Evolutionary conservation across 2,329 filamentous ascomycete genomes (phyloP), one percentile per base, ranked within the genome.

Genomic region (Aspergillus quadrilineatus): DNA sequence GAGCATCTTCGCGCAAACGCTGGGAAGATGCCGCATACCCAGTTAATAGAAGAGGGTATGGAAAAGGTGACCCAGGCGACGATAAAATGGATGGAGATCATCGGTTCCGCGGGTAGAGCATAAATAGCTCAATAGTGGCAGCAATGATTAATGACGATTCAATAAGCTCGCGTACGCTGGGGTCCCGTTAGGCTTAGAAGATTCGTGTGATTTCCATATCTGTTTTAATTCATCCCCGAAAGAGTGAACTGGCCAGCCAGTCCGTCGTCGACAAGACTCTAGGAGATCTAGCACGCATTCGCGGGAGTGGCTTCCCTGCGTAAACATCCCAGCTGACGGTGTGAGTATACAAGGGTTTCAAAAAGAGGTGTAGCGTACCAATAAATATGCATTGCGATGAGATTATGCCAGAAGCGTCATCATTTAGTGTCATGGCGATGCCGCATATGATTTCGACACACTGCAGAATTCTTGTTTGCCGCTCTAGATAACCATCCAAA

Each of bases 21-120:
- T 2, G 80, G 78, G 1, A 79, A 77, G 57, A 76, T 79, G 43
- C 80, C 80, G 0, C 68, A 84, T 62, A 85, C 82, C n/a, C 73
- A 76, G 3, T 58, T 84, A 54, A 76, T 84, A 61, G 82, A 85
- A 68, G 75, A 81, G 65, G 79, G 63, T 3, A 64, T 65, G 10
- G 53, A 65, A 39, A 61, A 66, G 34, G 67, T 69, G 41, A 57
- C 61, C 32, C 58, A 63, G 47, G 56, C 64, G 44, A 67, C 60
- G 2, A 43, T 55, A 4, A 56, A 55, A 39, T 63, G 59, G 62
- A 63, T 64, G 62, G 56, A 61, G 22, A 60, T 63, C 36, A 58
- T 56, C 32, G 60, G 62, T 10, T 63, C 58, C 36, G 56, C 59
- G 15, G 58, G 60, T 2, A 56, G 57, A 50, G 60, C 55, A 5